A percentile compares a stretch with the other conserved stretches of the same genome.
Evolutionary conservation across 2,329 filamentous ascomycete species (phyloP).

Genomic region (Trichoderma sp.): DNA sequence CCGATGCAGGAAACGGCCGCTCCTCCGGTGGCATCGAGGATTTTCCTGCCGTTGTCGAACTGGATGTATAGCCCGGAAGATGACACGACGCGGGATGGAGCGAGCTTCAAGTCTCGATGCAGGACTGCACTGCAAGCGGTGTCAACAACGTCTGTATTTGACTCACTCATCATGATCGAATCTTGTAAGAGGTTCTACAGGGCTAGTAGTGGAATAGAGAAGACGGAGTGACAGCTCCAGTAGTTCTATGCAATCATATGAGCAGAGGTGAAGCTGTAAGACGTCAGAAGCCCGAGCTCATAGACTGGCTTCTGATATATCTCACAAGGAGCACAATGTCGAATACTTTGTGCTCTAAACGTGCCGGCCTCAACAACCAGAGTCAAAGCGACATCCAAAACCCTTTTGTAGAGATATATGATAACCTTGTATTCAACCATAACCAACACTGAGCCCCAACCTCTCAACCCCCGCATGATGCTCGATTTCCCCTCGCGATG

Average conservation of each 20-base stretch:
- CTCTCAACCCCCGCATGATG: neutral
- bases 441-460: neutral
- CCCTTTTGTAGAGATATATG: too few relatives aligned
- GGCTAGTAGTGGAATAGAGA: too few relatives aligned
- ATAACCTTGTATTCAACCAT: neutral
- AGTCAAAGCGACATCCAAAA: too few relatives aligned
- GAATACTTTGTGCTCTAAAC: too few relatives aligned
- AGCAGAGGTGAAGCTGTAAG: too few relatives aligned
- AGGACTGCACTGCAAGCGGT: neutral
- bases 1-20: neutral
- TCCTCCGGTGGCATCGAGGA: neutral
- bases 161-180: neutral
- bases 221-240: too few relatives aligned
- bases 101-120: slow-evolving; percentile 5
- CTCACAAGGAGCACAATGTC: too few relatives aligned
- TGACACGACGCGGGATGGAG: neutral
- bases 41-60: neutral
- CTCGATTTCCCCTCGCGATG: neutral
- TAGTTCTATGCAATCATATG: too few relatives aligned
- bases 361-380: too few relatives aligned
- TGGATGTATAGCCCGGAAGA: neutral
- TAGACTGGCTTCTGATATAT: too few relatives aligned
- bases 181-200: too few relatives aligned
- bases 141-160: neutral
- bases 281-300: too few relatives aligned